Evolutionary conservation across 1,284 basidiomycete species (phyloP).

Genomic region (Microbotryum lychnidis-dioicae): DNA sequence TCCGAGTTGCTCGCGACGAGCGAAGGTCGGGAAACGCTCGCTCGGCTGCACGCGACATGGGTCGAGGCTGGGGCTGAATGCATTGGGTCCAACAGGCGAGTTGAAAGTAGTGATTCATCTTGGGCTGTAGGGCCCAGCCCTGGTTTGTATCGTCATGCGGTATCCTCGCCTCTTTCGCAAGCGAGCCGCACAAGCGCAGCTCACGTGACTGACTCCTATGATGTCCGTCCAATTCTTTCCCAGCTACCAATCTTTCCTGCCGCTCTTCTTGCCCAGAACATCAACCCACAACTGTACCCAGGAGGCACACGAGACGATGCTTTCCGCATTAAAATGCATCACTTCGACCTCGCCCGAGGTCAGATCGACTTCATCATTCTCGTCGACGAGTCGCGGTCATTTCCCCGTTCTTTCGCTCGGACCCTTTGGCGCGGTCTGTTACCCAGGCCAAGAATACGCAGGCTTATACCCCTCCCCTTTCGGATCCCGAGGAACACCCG

Average conservation of each 20-base stretch:
- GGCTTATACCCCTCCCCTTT: conserved; percentile 31
- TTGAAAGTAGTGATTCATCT: not conserved
- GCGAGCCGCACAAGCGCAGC: too few relatives aligned
- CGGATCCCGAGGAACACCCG: conserved; percentile 2
- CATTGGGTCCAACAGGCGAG: conserved; percentile 37
- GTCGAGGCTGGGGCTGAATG: conserved; percentile 61
- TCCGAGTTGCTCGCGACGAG: conserved; percentile 37
- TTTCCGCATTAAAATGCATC: conserved; percentile 18
- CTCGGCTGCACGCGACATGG: conserved; percentile 63
- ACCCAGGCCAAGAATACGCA: conserved; percentile 32
- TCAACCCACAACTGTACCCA: not conserved
- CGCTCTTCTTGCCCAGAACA: conserved; percentile 17
- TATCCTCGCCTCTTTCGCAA: too few relatives aligned
- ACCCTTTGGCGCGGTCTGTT: conserved; percentile 29
- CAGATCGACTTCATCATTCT: not conserved
- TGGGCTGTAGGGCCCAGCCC: not conserved
- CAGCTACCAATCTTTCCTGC: conserved; percentile 26
- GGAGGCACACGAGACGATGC: conserved; percentile 11
- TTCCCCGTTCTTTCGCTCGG: conserved; percentile 29
- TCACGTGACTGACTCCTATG: too few relatives aligned
- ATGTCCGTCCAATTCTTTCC: not conserved
- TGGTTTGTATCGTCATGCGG: not conserved
- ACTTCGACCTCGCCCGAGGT: not conserved
- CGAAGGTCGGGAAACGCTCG: conserved; percentile 49
- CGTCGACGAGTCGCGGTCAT: not conserved